Base-by-base conservation (phyloP, 345 rosid species). In the Pelargonium nanum region DNA sequence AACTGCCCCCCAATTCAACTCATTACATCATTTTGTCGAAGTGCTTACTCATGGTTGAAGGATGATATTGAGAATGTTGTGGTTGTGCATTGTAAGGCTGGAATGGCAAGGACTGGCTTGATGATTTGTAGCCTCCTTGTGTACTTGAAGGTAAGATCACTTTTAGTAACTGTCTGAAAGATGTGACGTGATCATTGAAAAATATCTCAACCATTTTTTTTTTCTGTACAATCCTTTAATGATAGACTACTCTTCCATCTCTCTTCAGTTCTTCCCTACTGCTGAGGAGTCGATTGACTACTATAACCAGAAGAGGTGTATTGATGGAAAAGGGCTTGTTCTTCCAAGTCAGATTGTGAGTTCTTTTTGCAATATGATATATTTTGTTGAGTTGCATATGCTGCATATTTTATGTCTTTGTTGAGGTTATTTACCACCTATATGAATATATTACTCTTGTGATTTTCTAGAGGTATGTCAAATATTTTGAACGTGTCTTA, bases 321-420 rank as follows among this genome's bases (percentile, higher is more conserved):
- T 79, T 4, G 91, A 93, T 76, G 94, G 87, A 54, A 89, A 85
- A 77, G 99, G 91, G 68, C 86, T 92, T 22, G 89, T 84, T 77
- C 84, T 87, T 58, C 99, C 96, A 4, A 92, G 99, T 81, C 97
- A 92, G 77, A 89, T 92, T 75, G 97, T 92, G 76, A 87, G 96
- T 79, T 55, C 48, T 25, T 58, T 34, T 69, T 23, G 57, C 54
- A 48, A n/a, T 20, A 58, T n/a, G 7, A 72, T 55, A 56, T 22
- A 34, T 66, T 68, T 58, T 55, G 55, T 70, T 66, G 34, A 53
- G 57, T 5, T 63, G 55, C 32, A 40, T 48, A 13, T 7, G 24
- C 15, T 40, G 48, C 16, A 40, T 40, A 40, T 40, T 40, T 40
- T 8, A 2, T n/a, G n/a, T 12, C 15, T 40, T 40, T 40, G 48